phyloP scores from a whole-genome alignment of 2,329 filamentous ascomycete genomes.

The Trichoderma oligosporum region DNA sequence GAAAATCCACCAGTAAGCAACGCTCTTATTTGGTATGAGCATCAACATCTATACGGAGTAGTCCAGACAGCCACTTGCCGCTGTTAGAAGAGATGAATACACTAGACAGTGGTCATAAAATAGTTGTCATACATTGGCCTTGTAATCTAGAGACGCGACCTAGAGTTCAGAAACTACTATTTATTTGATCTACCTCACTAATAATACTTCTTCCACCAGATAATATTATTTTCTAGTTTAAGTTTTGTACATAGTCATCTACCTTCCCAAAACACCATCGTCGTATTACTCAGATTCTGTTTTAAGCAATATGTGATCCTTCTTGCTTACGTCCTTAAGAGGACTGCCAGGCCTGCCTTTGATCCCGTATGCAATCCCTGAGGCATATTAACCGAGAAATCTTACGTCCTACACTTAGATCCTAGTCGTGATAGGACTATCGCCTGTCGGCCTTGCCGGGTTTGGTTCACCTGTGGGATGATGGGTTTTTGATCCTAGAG shows the following conservation, averaged over 20 bases:
- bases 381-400: slow-evolving; percentile 6
- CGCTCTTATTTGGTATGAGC: background rate
- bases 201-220: no score
- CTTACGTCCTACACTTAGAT: slow-evolving; percentile 4
- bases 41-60: slow-evolving; percentile 4
- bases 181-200: background rate
- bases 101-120: no score
- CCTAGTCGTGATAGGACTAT: background rate
- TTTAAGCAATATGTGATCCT: background rate
- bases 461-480: background rate
- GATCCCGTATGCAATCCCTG: background rate
- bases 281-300: background rate
- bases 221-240: no score
- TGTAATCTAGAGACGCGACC: background rate
- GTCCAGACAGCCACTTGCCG: background rate
- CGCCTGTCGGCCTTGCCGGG: slow-evolving; percentile 11
- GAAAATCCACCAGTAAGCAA: slow-evolving; percentile 12
- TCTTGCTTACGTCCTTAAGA: slow-evolving; percentile 3
- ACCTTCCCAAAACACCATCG: slow-evolving; percentile 16
- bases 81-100: background rate
- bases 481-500: background rate
- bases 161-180: slow-evolving; percentile 1
- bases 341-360: background rate
- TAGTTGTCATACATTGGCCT: no score
- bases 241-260: background rate